Conservation (phyloP, 805 yeast genomes). For the Metschnikowia chrysomelidarum region DNA sequence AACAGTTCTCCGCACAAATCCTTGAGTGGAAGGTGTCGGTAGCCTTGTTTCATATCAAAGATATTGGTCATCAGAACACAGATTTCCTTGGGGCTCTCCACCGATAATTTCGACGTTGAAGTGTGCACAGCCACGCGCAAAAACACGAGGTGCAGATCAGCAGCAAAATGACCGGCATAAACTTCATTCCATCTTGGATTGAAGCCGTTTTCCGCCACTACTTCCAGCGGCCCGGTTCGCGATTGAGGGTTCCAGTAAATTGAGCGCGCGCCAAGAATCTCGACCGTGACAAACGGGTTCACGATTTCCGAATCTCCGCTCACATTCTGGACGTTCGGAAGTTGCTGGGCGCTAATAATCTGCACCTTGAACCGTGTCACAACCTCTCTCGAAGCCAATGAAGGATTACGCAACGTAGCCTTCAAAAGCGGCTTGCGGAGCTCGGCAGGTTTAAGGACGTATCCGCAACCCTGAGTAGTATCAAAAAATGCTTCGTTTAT, state of each 20-base stretch:
- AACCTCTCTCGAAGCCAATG: slow-evolving; percentile 8
- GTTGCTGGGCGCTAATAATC: slow-evolving; percentile 79
- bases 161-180: slow-evolving; percentile 42
- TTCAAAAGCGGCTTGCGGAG: slow-evolving; percentile 38
- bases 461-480: slow-evolving; percentile 61
- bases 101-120: slow-evolving; percentile 15
- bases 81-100: slow-evolving; percentile 30
- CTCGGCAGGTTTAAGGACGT: slow-evolving; percentile 67
- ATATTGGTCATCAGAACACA: slow-evolving; percentile 66
- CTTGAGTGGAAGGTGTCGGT: slow-evolving; percentile 73
- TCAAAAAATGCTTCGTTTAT: slow-evolving; percentile 81
- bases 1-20: slow-evolving; percentile 79
- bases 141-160: slow-evolving; percentile 50
- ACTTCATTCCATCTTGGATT: slow-evolving; percentile 78
- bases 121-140: slow-evolving; percentile 52
- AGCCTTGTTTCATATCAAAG: slow-evolving; percentile 69
- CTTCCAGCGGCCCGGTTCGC: slow-evolving; percentile 12
- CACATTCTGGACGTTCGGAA: slow-evolving; percentile 63
- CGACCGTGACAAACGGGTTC: slow-evolving; percentile 64
- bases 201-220: slow-evolving; percentile 70
- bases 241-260: slow-evolving; percentile 23
- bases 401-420: slow-evolving; percentile 15
- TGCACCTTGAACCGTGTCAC: slow-evolving; percentile 25
- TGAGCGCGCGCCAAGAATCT: slow-evolving; percentile 48
- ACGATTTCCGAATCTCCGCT: slow-evolving; percentile 42